phyloP scores from a whole-genome alignment of 2,329 filamentous ascomycete genomes.

The Penicillium psychrosexuale region DNA sequence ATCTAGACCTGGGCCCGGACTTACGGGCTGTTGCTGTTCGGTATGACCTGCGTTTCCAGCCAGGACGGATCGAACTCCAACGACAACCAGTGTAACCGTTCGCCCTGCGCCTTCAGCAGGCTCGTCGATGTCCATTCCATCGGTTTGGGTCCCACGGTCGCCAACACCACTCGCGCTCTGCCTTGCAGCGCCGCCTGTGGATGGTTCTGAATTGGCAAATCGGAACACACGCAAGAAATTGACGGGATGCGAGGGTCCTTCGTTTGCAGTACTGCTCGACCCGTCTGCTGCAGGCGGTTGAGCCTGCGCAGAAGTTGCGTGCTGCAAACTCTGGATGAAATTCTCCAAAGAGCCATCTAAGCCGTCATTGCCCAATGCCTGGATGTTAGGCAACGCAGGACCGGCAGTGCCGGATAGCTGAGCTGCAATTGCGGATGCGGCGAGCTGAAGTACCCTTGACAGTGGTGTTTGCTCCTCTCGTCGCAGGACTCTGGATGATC shows the following conservation, averaged over 20 bases:
- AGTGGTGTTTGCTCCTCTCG: constrained; percentile 62
- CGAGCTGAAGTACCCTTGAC: constrained; percentile 60
- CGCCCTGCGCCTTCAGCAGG: constrained; percentile 50
- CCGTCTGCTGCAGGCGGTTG: constrained; percentile 36
- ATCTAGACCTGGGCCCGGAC: constrained; percentile 42
- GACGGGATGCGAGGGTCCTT: constrained; percentile 53
- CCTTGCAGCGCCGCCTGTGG: constrained; percentile 21
- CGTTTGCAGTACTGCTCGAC: constrained; percentile 33
- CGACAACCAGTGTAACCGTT: constrained; percentile 67
- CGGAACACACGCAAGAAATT: constrained; percentile 69
- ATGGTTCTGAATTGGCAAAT: constrained; percentile 55
- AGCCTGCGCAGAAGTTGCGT: constrained; percentile 57
- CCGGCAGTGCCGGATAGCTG: constrained; percentile 61
- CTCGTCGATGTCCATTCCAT: constrained; percentile 42
- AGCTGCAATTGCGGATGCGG: constrained; percentile 62
- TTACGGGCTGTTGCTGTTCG: constrained; percentile 45
- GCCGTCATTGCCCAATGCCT: constrained; percentile 53
- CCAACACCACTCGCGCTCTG: constrained; percentile 27
- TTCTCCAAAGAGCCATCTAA: constrained; percentile 62
- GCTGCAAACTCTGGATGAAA: constrained; percentile 61
- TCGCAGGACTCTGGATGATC: constrained; percentile 52
- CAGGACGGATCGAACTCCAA: constrained; percentile 65
- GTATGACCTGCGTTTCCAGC: constrained; percentile 47
- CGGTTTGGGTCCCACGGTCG: constrained; percentile 23
- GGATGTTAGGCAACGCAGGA: constrained; percentile 54